phyloP scores from a whole-genome alignment of 2,329 filamentous ascomycete genomes.

The Colletotrichum acutatum region DNA sequence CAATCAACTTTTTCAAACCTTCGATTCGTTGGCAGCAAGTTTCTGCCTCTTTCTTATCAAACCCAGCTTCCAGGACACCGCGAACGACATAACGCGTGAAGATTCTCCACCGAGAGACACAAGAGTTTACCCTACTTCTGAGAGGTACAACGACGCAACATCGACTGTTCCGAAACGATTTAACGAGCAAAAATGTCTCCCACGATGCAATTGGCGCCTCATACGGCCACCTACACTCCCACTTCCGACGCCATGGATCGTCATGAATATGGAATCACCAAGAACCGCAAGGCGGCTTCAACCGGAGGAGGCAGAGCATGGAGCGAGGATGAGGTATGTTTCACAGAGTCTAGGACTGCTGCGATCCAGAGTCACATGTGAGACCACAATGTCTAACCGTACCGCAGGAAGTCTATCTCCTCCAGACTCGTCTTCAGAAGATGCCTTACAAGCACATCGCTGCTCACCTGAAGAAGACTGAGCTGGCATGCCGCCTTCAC shows the following conservation, averaged over 20 bases:
- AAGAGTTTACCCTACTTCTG: slow-evolving; percentile 16
- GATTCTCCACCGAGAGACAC: slow-evolving; percentile 21
- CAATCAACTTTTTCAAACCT: slow-evolving; percentile 18
- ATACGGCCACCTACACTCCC: slow-evolving; percentile 58
- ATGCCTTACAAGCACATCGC: slow-evolving; percentile 94
- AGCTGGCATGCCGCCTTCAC: slow-evolving; percentile 87
- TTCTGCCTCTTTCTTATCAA: slow-evolving; percentile 32
- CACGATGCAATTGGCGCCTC: slow-evolving; percentile 57
- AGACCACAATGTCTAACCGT: slow-evolving; percentile 8
- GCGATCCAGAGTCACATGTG: neutral
- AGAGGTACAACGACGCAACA: slow-evolving; percentile 27
- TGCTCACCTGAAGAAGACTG: slow-evolving; percentile 85
- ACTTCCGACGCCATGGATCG: slow-evolving; percentile 66
- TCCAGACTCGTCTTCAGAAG: slow-evolving; percentile 86
- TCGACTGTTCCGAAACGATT: slow-evolving; percentile 42
- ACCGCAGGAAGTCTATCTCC: slow-evolving; percentile 80
- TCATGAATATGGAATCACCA: slow-evolving; percentile 69
- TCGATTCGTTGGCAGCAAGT: slow-evolving; percentile 33
- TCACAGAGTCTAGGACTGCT: neutral
- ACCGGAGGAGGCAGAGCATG: slow-evolving; percentile 83
- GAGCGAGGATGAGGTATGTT: slow-evolving; percentile 83
- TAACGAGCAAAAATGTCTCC: slow-evolving; percentile 58
- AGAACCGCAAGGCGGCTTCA: slow-evolving; percentile 75
- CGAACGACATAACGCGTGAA: slow-evolving; percentile 24
- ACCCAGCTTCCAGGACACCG: slow-evolving; percentile 31